A percentile compares a stretch with the other conserved stretches of the same genome.
Evolutionary conservation across 768 basidiomycete species (phyloP).

Genomic region (Termitomyces sp.): DNA sequence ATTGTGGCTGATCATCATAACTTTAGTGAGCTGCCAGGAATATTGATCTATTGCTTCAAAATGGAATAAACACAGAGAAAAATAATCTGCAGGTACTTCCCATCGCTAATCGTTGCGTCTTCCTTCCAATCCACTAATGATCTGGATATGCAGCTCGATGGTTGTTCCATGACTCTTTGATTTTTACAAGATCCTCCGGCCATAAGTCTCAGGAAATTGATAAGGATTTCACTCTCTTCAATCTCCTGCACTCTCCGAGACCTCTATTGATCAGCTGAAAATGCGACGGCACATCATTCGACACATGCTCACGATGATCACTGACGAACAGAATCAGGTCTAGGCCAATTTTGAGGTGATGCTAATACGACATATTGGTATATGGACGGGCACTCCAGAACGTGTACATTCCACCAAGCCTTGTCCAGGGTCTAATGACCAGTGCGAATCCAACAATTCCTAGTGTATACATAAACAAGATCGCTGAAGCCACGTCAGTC

Average conservation of each 20-base stretch:
- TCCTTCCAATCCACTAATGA: not conserved
- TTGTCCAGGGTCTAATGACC: slow-evolving; percentile 50
- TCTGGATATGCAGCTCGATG: not conserved
- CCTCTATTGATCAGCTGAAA: not conserved
- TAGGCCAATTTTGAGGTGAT: too few species aligned
- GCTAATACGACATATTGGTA: slow-evolving; percentile 11
- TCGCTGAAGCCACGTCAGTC: slow-evolving; percentile 31
- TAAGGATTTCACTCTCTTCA: too few species aligned
- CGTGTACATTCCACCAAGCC: slow-evolving; percentile 31
- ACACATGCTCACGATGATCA: not conserved
- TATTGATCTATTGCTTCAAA: not conserved
- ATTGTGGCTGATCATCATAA: too few species aligned
- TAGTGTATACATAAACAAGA: slow-evolving; percentile 46
- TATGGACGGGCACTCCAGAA: slow-evolving; percentile 34
- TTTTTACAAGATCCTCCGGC: not conserved
- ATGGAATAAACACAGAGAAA: not conserved
- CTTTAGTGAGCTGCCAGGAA: too few species aligned
- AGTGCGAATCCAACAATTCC: slow-evolving; percentile 58
- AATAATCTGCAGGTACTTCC: not conserved
- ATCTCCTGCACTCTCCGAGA: too few species aligned
- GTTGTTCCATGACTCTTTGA: not conserved
- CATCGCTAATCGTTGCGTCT: not conserved
- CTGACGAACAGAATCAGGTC: not conserved
- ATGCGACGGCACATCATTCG: not conserved
- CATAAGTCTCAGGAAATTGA: too few species aligned